Base-by-base conservation (phyloP, 2,329 filamentous ascomycete species). In the Endocalyx cinctus region DNA sequence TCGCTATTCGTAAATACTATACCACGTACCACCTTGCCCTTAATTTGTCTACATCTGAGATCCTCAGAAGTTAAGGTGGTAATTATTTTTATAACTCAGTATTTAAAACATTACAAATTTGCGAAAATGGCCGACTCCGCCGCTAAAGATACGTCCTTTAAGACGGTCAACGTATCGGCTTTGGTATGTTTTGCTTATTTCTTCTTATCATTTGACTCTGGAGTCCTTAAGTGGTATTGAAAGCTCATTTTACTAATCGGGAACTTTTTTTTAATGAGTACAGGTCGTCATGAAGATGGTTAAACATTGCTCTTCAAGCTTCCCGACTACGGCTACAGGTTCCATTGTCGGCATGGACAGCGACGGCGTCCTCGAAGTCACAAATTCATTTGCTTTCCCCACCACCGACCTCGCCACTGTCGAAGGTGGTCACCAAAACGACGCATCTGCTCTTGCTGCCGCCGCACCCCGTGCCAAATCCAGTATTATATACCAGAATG, bases 271-370 rank as follows among this genome's bases (percentile, higher is more conserved):
- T n/a, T n/a, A n/a, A n/a, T n/a, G n/a, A n/a, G n/a, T 22, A 33
- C 50, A 92, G 86, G 86, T 94, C 56, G 86, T 94, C 51, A 90
- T 96, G 84, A 95, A 96, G 74, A 89, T 97, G 62, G 89, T 94
- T 66, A 96, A 94, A 69, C 89, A 96, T 72, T 87, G 86, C 69
- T 84, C 87, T 37, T 78, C 85, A 54, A 76, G 77, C 34, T 96
- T 95, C 69, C 90, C 90, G 30, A 90, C 87, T 33, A 82, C 82
- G 36, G 87, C 88, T 37, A 96, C 89, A 35, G 90, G 90, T 43
- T 87, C 84, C 43, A 77, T 96, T 42, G 88, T 96, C 40, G 92
- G 92, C 52, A 89, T 97, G 86, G 90, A 97, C 64, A 77, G 78
- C 54, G 79, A 84, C 47, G 78, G 79, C 46, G 73, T 81, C 39